Conservation (phyloP, 2,329 filamentous ascomycete species). For the Venturia asperata region DNA sequence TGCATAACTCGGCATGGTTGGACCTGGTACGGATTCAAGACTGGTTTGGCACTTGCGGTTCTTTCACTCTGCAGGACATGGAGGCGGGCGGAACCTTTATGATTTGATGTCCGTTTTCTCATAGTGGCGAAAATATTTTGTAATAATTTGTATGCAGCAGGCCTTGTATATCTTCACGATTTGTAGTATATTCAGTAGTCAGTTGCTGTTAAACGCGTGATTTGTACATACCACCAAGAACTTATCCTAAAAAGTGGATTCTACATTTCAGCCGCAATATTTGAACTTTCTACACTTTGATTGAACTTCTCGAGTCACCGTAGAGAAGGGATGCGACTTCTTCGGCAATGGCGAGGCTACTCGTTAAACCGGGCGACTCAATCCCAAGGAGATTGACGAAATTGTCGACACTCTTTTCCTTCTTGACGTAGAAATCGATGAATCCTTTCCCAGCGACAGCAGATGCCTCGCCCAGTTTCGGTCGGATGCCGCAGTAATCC, state of each 20-base stretch:
- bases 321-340: conserved; percentile 57
- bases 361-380: conserved; percentile 88
- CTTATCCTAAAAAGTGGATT: too few relatives aligned
- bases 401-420: conserved; percentile 69
- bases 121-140: background rate
- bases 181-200: background rate
- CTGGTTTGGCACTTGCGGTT: background rate
- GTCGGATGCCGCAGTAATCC: conserved; percentile 88
- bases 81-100: background rate
- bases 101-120: background rate
- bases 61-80: background rate
- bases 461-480: conserved; percentile 64
- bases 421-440: conserved; percentile 73
- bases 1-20: background rate
- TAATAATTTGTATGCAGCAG: background rate
- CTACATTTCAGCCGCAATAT: background rate
- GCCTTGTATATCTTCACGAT: background rate
- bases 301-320: conserved; percentile 15
- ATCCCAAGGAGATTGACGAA: conserved; percentile 91
- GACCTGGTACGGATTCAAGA: too few relatives aligned
- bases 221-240: background rate
- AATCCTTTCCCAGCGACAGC: conserved; percentile 59
- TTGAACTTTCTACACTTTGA: background rate
- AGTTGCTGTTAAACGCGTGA: background rate
- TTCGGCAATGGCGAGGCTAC: conserved; percentile 76